Conservation (phyloP, 352 stramenopile species). For the Globisporangium carolinianum region DNA sequence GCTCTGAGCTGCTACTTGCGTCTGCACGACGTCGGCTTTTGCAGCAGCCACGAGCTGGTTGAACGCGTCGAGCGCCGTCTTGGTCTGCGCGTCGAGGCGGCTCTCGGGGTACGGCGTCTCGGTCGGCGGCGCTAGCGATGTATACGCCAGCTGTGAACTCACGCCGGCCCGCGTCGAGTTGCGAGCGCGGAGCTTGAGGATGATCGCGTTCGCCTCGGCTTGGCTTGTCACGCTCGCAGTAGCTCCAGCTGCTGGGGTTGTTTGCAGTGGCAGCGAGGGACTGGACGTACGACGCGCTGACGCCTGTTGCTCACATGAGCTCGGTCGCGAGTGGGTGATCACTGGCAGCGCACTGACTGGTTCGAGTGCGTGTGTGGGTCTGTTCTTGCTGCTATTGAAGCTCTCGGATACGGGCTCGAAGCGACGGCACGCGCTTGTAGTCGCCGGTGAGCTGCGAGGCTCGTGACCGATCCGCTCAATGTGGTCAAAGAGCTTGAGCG, state of each 20-base stretch:
- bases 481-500: constrained; percentile 48
- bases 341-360: constrained; percentile 4
- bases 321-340: no score
- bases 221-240: constrained; percentile 15
- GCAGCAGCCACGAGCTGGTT: constrained; percentile 40
- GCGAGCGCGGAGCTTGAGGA: constrained; percentile 25
- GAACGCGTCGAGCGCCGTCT: constrained; percentile 47
- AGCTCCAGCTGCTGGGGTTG: no score
- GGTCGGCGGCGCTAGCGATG: neutral
- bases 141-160: neutral
- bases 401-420: constrained; percentile 19
- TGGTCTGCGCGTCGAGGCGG: constrained; percentile 20
- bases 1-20: constrained; percentile 31
- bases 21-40: constrained; percentile 24
- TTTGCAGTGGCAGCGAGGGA: no score
- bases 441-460: neutral
- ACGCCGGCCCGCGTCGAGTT: constrained; percentile 8
- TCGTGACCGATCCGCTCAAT: constrained; percentile 23
- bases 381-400: constrained; percentile 29
- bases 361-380: constrained; percentile 6
- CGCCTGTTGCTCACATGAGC: neutral
- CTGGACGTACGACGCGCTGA: neutral
- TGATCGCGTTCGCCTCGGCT: constrained; percentile 28
- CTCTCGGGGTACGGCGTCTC: constrained; percentile 26
- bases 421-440: neutral